These are phyloP conservation scores for Aegilops bicornis DNA, from an alignment of 176 grass and related monocot species.

Conservation along the genomic window DNA sequence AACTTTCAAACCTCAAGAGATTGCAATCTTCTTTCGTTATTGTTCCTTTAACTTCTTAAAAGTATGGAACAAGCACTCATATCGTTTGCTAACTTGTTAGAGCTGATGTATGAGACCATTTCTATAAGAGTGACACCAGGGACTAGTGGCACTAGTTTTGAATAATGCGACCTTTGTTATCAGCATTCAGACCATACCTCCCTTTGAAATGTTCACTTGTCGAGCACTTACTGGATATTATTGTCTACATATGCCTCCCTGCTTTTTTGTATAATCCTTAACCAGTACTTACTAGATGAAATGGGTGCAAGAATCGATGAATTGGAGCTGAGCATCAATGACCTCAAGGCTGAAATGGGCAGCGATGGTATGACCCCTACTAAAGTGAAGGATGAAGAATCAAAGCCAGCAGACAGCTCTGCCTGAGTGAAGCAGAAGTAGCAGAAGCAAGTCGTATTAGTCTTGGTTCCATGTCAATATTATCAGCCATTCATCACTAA, in stretches of 20 bases:
- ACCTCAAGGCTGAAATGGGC: conserved; percentile 66
- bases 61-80: too few relatives aligned
- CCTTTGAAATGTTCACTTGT: neutral
- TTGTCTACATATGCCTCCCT: neutral
- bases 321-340: conserved; percentile 75
- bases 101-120: neutral
- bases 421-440: conserved; percentile 27
- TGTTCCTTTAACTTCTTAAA: too few relatives aligned
- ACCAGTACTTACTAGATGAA: conserved; percentile 71
- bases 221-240: neutral
- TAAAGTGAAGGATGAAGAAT: conserved; percentile 45
- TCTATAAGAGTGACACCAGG: neutral
- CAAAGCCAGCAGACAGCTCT: conserved; percentile 41
- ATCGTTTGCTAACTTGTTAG: too few relatives aligned
- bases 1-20: neutral
- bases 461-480: neutral
- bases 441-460: neutral
- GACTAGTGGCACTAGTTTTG: neutral
- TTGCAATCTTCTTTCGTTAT: neutral
- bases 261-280: conserved; percentile 28
- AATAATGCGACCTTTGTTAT: neutral
- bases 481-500: neutral
- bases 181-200: neutral
- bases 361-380: conserved; percentile 38
- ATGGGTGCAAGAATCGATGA: conserved; percentile 75